Base-by-base conservation (phyloP, 2,329 filamentous ascomycete genomes). In the Coniochaeta pulveracea region DNA sequence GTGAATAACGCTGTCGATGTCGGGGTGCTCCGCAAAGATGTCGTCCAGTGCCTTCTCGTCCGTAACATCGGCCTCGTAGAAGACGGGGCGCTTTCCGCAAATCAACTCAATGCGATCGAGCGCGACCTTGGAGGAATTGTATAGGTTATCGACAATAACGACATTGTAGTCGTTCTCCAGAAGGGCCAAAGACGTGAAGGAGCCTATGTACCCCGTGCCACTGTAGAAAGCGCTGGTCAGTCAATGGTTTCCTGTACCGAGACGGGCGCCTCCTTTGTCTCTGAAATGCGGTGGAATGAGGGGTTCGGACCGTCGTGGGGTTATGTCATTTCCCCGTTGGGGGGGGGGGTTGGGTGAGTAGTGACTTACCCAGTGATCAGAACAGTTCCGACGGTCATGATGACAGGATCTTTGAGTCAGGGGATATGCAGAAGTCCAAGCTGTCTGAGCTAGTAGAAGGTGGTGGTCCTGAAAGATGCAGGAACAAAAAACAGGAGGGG, bases 171-270 rank as follows among this genome's bases (percentile, higher is more conserved):
- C 88, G 52, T 91, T 83, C 55, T 95, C 72, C 46, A 98, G 84
- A 17, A 98, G 83, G 34, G 86, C 80, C 33, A 98, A 78, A 36
- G 84, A 69, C 40, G 91, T 98, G 70, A 96, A 96, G 33, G 89
- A 96, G 57, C 91, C 91, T 61, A 98, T 98, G 71, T 98, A 98
- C 66, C 91, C 91, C 44, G 88, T 94, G 53, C 91, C 91, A 72
- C 91, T 95, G 56, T 39, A 47, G 46, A n/a, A n/a, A n/a, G n/a
- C n/a, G n/a, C n/a, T n/a, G n/a, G n/a, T 45, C 41, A 33, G 43
- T 48, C 38, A 51, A 44, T 40, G 32, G n/a, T n/a, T n/a, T n/a
- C n/a, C n/a, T n/a, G n/a, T n/a, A n/a, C n/a, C n/a, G n/a, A n/a
- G n/a, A n/a, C n/a, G n/a, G n/a, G n/a, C n/a, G n/a, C n/a, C n/a